A percentile compares a stretch with the other conserved stretches of the same genome.
Conservation (phyloP, 148 eudicot genomes). For the Cornus kousa region DNA sequence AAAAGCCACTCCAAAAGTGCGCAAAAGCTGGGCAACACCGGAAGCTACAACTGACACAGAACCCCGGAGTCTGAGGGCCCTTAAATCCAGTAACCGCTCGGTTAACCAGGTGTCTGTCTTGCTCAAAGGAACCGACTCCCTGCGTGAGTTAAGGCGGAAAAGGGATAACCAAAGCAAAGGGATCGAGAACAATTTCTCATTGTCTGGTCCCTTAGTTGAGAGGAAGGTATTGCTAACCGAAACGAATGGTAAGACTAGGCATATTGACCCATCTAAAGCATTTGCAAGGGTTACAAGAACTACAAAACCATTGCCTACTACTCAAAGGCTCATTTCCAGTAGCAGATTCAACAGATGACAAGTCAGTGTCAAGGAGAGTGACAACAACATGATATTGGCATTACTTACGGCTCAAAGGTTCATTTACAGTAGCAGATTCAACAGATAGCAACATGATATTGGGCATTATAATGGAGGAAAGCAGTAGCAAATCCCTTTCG, state of each 20-base stretch:
- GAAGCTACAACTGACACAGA: constrained; percentile 1
- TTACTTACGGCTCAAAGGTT: too few relatives aligned
- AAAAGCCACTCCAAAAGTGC: constrained; percentile 50
- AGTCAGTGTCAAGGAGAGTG: constrained; percentile 48
- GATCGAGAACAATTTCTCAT: constrained; percentile 19
- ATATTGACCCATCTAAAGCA: constrained; percentile 66
- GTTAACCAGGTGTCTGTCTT: constrained; percentile 43
- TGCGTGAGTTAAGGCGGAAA: constrained; percentile 49
- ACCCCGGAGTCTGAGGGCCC: constrained; percentile 39
- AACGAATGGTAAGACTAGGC: constrained; percentile 34
- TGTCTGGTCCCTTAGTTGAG: constrained; percentile 24
- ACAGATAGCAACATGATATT: too few relatives aligned
- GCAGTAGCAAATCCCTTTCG: too few relatives aligned
- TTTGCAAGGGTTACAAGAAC: constrained; percentile 37
- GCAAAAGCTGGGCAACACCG: neutral
- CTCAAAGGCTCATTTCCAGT: constrained; percentile 32
- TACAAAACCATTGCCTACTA: constrained; percentile 33
- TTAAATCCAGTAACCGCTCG: constrained; percentile 52
- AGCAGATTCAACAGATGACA: constrained; percentile 36
- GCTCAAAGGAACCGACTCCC: constrained; percentile 45
- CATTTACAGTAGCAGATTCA: too few relatives aligned
- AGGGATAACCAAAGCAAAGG: constrained; percentile 22
- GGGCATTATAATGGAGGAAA: too few relatives aligned
- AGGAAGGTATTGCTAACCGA: constrained; percentile 18
- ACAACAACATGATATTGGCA: neutral